Evolutionary conservation across 2,329 filamentous ascomycete genomes (phyloP), one percentile per base, ranked within the genome.

Genomic region (Neopestalotiopsis sp.): DNA sequence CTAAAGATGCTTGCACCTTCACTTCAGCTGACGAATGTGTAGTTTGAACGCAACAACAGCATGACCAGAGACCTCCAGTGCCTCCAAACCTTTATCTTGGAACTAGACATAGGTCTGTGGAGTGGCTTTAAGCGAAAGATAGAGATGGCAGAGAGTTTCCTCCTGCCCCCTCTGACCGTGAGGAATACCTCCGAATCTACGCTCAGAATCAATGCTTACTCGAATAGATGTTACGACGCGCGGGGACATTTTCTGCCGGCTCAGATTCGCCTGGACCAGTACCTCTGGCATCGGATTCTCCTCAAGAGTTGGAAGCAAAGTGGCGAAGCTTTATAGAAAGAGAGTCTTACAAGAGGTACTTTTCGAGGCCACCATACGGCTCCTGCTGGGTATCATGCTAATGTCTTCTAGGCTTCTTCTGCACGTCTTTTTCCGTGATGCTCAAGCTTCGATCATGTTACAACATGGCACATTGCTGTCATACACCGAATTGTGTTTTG

Each of bases 91-190:
- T 86, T 84, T 65, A 77, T 86, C 17, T 73, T 89, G 4, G 77
- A 80, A 58, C 79, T 89, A 2, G 84, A 88, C 68, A 81, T 88
- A 40, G 87, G 87, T 1, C 78, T 89, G 61, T 90, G 87, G 87
- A 88, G 86, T 71, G 88, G 87, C 4, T 87, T 88, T 67, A 86
- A 85, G 70, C 83, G 87, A 32, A 87, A 88, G 72, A 89, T 88
- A 77, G 88, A 90, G 71, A 84, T 89, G 42, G 83, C 87, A 0
- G 87, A 89, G 73, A 88, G 87, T 66, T 88, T 88, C 72, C 79
- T 84, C 53, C 85, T 87, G 70, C 84, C 86, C 2, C 73, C 88
- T 1, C 76, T 88, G 20, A 88, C 86, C 4, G 80, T 81, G 61
- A 32, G 68, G n/a, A 1, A 5, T 53, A n/a, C 24, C 12, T 13